These are phyloP conservation scores for Penicillium sp. DNA, from an alignment of 2,329 filamentous ascomycete genomes.

Conservation along the genomic window DNA sequence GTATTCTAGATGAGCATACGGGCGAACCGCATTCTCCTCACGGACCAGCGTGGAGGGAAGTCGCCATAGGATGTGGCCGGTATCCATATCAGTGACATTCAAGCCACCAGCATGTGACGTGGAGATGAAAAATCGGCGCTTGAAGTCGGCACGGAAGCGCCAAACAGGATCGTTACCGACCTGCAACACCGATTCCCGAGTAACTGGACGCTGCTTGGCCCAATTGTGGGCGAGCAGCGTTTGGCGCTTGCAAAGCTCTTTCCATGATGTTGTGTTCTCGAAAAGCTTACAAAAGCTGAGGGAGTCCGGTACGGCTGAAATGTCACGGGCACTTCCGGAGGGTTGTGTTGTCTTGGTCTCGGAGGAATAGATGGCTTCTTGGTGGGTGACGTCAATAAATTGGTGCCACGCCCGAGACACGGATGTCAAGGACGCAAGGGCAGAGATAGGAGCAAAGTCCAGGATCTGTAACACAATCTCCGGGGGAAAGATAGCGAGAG, in stretches of 20 bases:
- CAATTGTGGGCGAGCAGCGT: slow-evolving; percentile 42
- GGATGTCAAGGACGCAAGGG: slow-evolving; percentile 37
- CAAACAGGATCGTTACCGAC: slow-evolving; percentile 44
- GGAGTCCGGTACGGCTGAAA: slow-evolving; percentile 28
- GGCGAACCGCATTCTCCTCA: slow-evolving; percentile 35
- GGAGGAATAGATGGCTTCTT: slow-evolving; percentile 43
- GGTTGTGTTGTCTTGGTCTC: slow-evolving; percentile 32
- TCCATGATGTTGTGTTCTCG: slow-evolving; percentile 40
- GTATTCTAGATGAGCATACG: slow-evolving; percentile 50
- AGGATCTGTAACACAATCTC: slow-evolving; percentile 44
- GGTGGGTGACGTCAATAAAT: slow-evolving; percentile 45
- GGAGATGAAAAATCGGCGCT: slow-evolving; percentile 47
- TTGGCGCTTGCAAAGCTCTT: slow-evolving; percentile 46
- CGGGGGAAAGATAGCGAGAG: slow-evolving; percentile 34
- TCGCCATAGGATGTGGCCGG: slow-evolving; percentile 41
- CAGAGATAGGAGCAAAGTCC: slow-evolving; percentile 37
- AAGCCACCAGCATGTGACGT: slow-evolving; percentile 48
- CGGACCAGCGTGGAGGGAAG: slow-evolving; percentile 29
- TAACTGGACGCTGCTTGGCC: slow-evolving; percentile 32
- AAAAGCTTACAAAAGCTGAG: slow-evolving; percentile 36
- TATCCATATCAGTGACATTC: slow-evolving; percentile 49
- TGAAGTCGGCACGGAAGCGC: slow-evolving; percentile 49
- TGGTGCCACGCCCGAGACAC: slow-evolving; percentile 40
- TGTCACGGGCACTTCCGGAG: slow-evolving; percentile 25
- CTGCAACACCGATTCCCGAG: slow-evolving; percentile 42